Percentiles rank a stretch among this genome's conserved stretches.
These are phyloP conservation scores for Diaporthe ilicicola DNA, from an alignment of 2,329 filamentous ascomycete species.

Conservation along the genomic window DNA sequence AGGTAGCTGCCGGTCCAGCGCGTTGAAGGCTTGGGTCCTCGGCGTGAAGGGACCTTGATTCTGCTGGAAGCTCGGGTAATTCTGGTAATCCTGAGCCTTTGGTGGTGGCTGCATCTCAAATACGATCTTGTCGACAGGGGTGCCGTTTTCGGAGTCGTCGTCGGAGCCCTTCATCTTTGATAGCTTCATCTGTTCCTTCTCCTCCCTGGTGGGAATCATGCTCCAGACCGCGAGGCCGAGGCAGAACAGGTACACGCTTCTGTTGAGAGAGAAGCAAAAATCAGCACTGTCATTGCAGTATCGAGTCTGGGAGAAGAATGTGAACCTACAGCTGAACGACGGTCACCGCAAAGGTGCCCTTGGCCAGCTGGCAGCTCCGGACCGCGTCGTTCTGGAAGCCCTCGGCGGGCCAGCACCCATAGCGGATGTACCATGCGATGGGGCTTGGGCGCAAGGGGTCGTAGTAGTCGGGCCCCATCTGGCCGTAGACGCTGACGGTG, in stretches of 20 bases:
- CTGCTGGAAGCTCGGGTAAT: constrained; percentile 30
- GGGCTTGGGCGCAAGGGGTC: constrained; percentile 69
- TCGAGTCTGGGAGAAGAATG: not conserved
- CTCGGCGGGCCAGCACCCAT: constrained; percentile 70
- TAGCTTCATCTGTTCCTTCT: constrained; percentile 50
- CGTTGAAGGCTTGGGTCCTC: constrained; percentile 73
- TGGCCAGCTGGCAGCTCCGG: constrained; percentile 72
- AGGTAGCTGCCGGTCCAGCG: constrained; percentile 66
- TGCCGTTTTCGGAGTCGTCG: constrained; percentile 41
- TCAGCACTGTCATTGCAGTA: not conserved
- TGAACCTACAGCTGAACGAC: constrained; percentile 72
- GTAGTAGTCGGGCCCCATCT: constrained; percentile 76
- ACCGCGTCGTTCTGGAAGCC: constrained; percentile 55
- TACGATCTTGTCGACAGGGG: constrained; percentile 35
- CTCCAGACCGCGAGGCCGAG: constrained; percentile 67
- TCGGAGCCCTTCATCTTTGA: constrained; percentile 50
- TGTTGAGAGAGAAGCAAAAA: constrained; percentile 40
- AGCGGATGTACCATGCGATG: constrained; percentile 78
- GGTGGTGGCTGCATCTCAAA: constrained; percentile 31
- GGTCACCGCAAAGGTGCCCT: constrained; percentile 71
- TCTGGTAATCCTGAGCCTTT: constrained; percentile 31
- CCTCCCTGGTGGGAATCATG: constrained; percentile 63
- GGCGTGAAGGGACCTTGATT: constrained; percentile 64
- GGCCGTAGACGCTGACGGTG: constrained; percentile 72
- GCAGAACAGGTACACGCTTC: constrained; percentile 68